Evolutionary conservation across 1,284 basidiomycete species (phyloP).

Genomic region (Ceratobasidium sp.): DNA sequence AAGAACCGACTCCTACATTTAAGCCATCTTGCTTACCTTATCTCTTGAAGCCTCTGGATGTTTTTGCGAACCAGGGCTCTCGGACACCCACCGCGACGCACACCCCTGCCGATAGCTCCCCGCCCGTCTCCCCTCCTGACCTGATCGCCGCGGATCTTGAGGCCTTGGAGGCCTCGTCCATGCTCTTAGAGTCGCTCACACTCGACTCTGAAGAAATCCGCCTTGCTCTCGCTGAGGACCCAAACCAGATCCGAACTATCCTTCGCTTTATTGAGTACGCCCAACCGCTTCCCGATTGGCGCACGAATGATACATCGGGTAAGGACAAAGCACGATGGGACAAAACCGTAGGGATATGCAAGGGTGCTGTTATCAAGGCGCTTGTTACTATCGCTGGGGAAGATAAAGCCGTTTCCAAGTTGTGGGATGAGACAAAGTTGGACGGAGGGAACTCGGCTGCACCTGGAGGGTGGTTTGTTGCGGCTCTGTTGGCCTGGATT

Average conservation of each 20-base stretch:
- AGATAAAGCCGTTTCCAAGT: conserved; percentile 78
- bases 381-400: conserved; percentile 89
- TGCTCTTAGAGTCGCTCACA: conserved; percentile 78
- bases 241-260: conserved; percentile 70
- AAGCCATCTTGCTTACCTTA: conserved; percentile 72
- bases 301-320: conserved; percentile 53
- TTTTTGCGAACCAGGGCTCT: conserved; percentile 60
- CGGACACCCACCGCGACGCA: conserved; percentile 62
- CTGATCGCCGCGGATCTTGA: conserved; percentile 79
- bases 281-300: conserved; percentile 75
- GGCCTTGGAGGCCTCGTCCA: conserved; percentile 77
- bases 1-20: conserved; percentile 62
- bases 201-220: conserved; percentile 82
- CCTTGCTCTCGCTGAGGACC: conserved; percentile 67
- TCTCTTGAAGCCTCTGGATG: conserved; percentile 69
- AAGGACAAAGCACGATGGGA: conserved; percentile 64
- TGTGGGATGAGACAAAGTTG: conserved; percentile 73
- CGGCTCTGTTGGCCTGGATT: conserved; percentile 83
- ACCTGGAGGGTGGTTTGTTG: conserved; percentile 76
- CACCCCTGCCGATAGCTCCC: conserved; percentile 60
- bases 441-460: conserved; percentile 62
- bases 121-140: conserved; percentile 56
- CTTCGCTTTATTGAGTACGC: conserved; percentile 80
- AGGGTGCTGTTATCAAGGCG: conserved; percentile 85
- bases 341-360: conserved; percentile 83